phyloP scores from a whole-genome alignment of 2,329 filamentous ascomycete genomes.

The Hypomyces perniciosus region DNA sequence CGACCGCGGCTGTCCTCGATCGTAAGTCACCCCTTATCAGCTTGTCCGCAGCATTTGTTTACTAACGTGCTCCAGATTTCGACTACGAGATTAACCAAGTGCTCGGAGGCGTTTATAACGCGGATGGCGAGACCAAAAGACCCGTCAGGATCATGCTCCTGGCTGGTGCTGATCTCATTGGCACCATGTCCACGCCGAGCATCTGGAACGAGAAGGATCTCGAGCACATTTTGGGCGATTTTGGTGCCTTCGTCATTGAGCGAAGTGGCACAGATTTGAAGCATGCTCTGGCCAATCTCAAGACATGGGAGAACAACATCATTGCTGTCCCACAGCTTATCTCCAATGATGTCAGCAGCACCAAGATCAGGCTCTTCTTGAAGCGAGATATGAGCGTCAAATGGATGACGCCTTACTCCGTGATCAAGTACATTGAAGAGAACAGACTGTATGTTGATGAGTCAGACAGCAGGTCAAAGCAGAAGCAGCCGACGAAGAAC shows the following conservation, averaged over 20 bases:
- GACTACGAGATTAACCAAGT: constrained; percentile 77
- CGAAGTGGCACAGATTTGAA: constrained; percentile 83
- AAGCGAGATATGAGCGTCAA: constrained; percentile 52
- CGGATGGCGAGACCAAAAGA: constrained; percentile 56
- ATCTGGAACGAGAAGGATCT: constrained; percentile 83
- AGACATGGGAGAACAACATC: constrained; percentile 78
- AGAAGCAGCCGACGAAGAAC: no score
- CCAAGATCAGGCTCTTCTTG: constrained; percentile 74
- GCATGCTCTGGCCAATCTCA: constrained; percentile 74
- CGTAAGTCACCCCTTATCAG: constrained; percentile 26
- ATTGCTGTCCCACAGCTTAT: constrained; percentile 48
- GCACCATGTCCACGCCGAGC: constrained; percentile 65
- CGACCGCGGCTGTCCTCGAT: constrained; percentile 82
- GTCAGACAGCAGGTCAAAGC: no score
- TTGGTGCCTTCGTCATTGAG: constrained; percentile 81
- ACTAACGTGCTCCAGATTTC: constrained; percentile 46
- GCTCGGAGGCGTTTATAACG: constrained; percentile 68
- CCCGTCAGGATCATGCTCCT: constrained; percentile 70
- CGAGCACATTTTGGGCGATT: constrained; percentile 79
- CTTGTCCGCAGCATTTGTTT: no score
- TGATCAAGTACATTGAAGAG: no score
- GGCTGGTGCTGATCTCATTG: constrained; percentile 70
- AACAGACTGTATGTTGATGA: no score
- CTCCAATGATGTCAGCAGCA: constrained; percentile 80
- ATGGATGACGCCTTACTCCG: no score